Evolutionary conservation across 306 rosid genomes (phyloP).

Genomic region (Acacia crassicarpa): DNA sequence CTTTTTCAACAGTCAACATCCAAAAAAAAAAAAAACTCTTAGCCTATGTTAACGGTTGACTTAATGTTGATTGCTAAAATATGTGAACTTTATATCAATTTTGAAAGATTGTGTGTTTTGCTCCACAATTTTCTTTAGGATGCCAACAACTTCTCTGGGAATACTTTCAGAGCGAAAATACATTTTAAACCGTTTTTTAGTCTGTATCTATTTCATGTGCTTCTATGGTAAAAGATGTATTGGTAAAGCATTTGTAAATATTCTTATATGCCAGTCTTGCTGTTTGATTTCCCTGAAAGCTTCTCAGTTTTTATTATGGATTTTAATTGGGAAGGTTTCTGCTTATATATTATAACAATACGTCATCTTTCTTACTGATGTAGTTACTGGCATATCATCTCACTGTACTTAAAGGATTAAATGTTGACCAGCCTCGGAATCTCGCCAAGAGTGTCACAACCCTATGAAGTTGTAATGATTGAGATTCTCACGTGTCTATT

Average conservation of each 20-base stretch:
- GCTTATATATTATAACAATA: neutral
- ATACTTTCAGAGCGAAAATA: neutral
- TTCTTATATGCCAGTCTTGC: slow-evolving; percentile 19
- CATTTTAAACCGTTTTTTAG: neutral
- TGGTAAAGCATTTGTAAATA: neutral
- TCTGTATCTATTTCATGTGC: neutral
- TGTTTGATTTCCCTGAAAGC: slow-evolving; percentile 24
- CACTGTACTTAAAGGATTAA: slow-evolving; percentile 88
- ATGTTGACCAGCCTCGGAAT: slow-evolving; percentile 98
- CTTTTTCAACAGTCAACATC: neutral
- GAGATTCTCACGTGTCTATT: neutral
- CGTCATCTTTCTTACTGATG: slow-evolving; percentile 34
- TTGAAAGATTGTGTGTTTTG: neutral
- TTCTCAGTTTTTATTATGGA: neutral
- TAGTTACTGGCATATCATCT: slow-evolving; percentile 98
- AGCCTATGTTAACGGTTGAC: neutral
- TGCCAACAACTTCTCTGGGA: neutral
- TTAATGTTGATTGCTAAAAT: neutral
- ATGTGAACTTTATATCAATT: neutral
- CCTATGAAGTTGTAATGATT: slow-evolving; percentile 31
- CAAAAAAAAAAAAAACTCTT: too few species aligned
- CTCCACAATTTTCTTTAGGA: neutral
- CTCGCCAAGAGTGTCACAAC: slow-evolving; percentile 99
- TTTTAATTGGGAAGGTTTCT: slow-evolving; percentile 13
- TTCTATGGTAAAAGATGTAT: neutral